These are phyloP conservation scores for Albizia julibrissin DNA, from an alignment of 306 rosid species.

Conservation along the genomic window DNA sequence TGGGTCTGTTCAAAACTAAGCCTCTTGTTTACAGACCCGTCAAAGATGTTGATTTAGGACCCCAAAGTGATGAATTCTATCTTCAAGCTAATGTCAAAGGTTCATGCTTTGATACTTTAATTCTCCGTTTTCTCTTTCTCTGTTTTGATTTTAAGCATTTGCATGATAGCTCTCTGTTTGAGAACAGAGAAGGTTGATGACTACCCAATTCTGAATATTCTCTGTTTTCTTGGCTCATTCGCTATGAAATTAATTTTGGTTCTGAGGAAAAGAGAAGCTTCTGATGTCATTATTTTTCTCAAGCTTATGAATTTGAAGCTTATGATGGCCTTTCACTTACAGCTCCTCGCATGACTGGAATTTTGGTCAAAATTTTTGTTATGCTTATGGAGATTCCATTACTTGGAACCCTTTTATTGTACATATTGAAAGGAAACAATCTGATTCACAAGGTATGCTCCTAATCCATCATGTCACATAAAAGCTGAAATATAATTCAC, in stretches of 20 bases:
- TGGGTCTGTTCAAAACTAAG: slow-evolving; percentile 52
- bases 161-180: background rate
- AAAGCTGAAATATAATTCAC: background rate
- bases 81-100: slow-evolving; percentile 89
- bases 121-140: background rate
- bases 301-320: background rate
- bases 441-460: slow-evolving; percentile 69
- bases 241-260: background rate
- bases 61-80: slow-evolving; percentile 66
- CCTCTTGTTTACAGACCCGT: slow-evolving; percentile 56
- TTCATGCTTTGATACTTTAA: slow-evolving; percentile 22
- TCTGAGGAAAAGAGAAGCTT: background rate
- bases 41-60: slow-evolving; percentile 60
- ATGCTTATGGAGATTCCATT: slow-evolving; percentile 68
- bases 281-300: background rate
- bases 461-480: background rate
- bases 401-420: slow-evolving; percentile 62
- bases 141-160: slow-evolving; percentile 1
- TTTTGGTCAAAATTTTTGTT: slow-evolving; percentile 64
- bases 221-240: background rate
- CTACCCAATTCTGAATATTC: slow-evolving; percentile 2
- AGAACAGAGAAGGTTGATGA: slow-evolving; percentile 15
- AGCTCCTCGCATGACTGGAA: slow-evolving; percentile 95
- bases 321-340: slow-evolving; percentile 22
- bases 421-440: slow-evolving; percentile 69